Evolutionary conservation across 169 alveolate genomes (phyloP).

Genomic region (Babesia divergens): DNA sequence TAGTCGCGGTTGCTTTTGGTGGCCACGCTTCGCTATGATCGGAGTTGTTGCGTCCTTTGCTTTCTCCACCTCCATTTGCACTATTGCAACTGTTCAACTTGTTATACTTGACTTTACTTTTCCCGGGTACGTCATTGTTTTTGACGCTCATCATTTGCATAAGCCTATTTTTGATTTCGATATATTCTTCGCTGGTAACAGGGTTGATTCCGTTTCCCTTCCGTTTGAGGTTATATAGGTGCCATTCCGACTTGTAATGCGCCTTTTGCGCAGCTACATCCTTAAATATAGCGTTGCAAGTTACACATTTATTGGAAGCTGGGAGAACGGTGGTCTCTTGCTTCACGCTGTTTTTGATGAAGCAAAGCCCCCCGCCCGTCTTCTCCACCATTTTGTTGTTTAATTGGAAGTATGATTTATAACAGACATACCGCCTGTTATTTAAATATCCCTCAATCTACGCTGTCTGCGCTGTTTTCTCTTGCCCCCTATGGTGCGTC

Average conservation of each 20-base stretch:
- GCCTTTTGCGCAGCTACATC: conserved; percentile 54
- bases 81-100: not conserved
- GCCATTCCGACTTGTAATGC: conserved; percentile 85
- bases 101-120: not conserved
- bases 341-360: conserved; percentile 22
- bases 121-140: not conserved
- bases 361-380: conserved; percentile 23
- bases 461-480: not conserved
- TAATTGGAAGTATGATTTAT: not conserved
- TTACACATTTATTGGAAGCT: conserved; percentile 30
- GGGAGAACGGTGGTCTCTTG: not conserved
- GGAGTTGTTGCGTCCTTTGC: not conserved
- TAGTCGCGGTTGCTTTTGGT: no score
- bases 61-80: not conserved
- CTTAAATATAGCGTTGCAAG: conserved; percentile 37
- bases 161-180: conserved; percentile 24
- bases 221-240: conserved; percentile 78
- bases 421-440: not conserved
- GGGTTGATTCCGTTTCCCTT: conserved; percentile 53
- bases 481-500: not conserved
- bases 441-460: not conserved
- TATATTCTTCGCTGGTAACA: conserved; percentile 30
- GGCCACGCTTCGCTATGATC: not conserved
- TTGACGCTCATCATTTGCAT: conserved; percentile 25
- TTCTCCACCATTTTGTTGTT: not conserved